Evolutionary conservation across 2,329 filamentous ascomycete genomes (phyloP).

Genomic region (Talaromyces amestolkiae): DNA sequence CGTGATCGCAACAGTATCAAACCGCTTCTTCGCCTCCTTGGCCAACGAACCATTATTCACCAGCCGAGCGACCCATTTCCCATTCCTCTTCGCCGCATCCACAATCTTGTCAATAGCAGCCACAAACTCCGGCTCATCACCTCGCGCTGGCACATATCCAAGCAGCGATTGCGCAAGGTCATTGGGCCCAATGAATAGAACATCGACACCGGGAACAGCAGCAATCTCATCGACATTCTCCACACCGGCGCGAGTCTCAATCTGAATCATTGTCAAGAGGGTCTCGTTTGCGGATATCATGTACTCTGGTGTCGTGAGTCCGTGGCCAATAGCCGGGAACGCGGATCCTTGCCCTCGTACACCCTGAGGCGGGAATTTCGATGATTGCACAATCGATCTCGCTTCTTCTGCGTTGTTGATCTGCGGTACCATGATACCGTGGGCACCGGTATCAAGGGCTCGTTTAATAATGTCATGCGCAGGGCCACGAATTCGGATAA

Average conservation of each 20-base stretch:
- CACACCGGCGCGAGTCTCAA: conserved; percentile 42
- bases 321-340: conserved; percentile 47
- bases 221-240: conserved; percentile 29
- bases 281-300: conserved; percentile 54
- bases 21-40: conserved; percentile 40
- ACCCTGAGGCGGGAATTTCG: conserved; percentile 57
- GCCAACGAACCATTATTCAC: conserved; percentile 45
- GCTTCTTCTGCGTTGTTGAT: conserved; percentile 56
- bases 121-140: conserved; percentile 56
- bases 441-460: conserved; percentile 59
- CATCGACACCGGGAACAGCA: conserved; percentile 39
- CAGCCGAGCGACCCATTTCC: conserved; percentile 62
- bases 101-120: conserved; percentile 59
- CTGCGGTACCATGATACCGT: conserved; percentile 58
- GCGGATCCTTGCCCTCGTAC: conserved; percentile 56
- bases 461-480: conserved; percentile 29
- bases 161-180: conserved; percentile 51
- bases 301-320: conserved; percentile 46
- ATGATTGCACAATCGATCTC: conserved; percentile 48
- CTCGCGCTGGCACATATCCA: conserved; percentile 56
- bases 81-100: conserved; percentile 57
- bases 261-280: conserved; percentile 50
- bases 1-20: conserved; percentile 49
- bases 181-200: conserved; percentile 37
- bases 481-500: conserved; percentile 42